Evolutionary conservation across 306 rosid species (phyloP).

Genomic region (Notholithocarpus densiflorus): DNA sequence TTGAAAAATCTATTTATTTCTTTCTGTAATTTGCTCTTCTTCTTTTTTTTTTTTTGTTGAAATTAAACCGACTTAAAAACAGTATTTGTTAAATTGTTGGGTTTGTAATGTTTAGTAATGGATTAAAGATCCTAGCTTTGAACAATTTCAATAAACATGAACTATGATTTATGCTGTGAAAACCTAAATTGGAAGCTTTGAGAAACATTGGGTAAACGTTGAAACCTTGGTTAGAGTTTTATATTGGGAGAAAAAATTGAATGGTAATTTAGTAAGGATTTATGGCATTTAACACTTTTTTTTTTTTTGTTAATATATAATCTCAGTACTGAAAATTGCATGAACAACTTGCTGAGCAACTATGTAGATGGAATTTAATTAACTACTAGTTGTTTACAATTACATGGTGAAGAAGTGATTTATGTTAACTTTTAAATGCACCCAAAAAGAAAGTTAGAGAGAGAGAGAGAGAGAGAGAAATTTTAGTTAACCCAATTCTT

Average conservation of each 20-base stretch:
- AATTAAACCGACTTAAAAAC: too few relatives aligned
- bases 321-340: not conserved
- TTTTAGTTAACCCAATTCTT: too few relatives aligned
- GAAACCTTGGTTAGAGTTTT: not conserved
- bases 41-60: too few relatives aligned
- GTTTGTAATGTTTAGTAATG: not conserved
- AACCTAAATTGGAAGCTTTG: too few relatives aligned
- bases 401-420: not conserved
- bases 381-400: not conserved
- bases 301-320: too few relatives aligned
- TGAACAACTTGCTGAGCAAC: not conserved
- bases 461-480: too few relatives aligned
- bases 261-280: too few relatives aligned
- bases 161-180: not conserved
- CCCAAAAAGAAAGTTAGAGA: not conserved
- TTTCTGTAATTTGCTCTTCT: too few relatives aligned
- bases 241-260: too few relatives aligned
- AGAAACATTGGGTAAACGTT: too few relatives aligned
- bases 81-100: not conserved
- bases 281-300: too few relatives aligned
- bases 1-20: not conserved
- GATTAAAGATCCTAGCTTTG: not conserved
- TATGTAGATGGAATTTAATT: not conserved
- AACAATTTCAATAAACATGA: not conserved
- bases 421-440: not conserved